Percentiles rank a stretch among this genome's conserved stretches.
Evolutionary conservation across 1,284 basidiomycete genomes (phyloP).

Genomic region (Pyrrhoderma noxium): DNA sequence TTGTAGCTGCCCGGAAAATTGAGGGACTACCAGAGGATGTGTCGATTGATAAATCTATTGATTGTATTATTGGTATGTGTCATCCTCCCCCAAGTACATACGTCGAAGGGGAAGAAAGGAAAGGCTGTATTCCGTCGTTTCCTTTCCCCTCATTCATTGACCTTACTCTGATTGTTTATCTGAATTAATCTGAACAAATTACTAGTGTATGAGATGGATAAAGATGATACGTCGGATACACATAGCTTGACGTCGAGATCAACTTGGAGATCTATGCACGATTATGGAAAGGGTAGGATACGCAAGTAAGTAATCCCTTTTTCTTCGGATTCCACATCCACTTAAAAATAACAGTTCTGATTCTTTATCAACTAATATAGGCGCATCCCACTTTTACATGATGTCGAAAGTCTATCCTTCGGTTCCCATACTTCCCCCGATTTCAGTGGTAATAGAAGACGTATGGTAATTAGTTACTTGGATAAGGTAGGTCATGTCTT

Average conservation of each 20-base stretch:
- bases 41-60: constrained; percentile 7
- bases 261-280: not conserved
- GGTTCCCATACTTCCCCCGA: not conserved
- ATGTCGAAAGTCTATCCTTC: constrained; percentile 11
- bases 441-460: not conserved
- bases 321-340: not conserved
- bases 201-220: not conserved
- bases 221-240: not conserved
- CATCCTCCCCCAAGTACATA: too few species aligned
- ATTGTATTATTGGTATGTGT: constrained; percentile 14
- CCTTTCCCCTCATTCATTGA: too few species aligned
- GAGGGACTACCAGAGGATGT: constrained; percentile 5
- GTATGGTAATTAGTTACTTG: constrained; percentile 9
- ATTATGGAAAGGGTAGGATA: constrained; percentile 3
- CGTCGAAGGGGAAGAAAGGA: too few species aligned
- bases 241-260: not conserved
- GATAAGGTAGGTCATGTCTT: too few species aligned
- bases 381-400: constrained; percentile 10
- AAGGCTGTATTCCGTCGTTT: too few species aligned
- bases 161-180: too few species aligned
- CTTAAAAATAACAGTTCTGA: too few species aligned
- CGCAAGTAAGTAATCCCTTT: not conserved
- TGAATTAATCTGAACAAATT: not conserved
- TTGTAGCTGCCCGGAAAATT: constrained; percentile 8
- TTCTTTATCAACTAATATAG: not conserved